phyloP scores from a whole-genome alignment of 352 stramenopile species.

The Globisporangium irregulare region DNA sequence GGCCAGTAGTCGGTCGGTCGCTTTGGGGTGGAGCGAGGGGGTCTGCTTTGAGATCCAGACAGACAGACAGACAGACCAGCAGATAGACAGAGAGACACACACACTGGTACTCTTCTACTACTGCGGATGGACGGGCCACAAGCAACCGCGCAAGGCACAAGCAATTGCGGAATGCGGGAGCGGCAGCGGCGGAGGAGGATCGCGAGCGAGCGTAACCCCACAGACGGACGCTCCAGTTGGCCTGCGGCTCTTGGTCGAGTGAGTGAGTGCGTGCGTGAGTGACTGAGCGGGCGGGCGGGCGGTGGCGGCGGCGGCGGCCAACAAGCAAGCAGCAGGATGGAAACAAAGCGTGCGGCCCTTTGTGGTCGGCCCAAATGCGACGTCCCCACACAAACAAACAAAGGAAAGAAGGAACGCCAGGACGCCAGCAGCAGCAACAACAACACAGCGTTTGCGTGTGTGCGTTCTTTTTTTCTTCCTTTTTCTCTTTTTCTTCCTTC shows the following conservation, averaged over 20 bases:
- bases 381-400: background rate
- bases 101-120: background rate
- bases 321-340: background rate
- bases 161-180: background rate
- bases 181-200: background rate
- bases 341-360: background rate
- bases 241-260: background rate
- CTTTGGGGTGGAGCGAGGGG: slow-evolving; percentile 1
- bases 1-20: slow-evolving; percentile 1
- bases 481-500: slow-evolving; percentile 6
- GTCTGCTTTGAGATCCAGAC: slow-evolving; percentile 9
- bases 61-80: slow-evolving; percentile 3
- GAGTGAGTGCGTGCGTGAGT: background rate
- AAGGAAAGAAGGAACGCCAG: slow-evolving; percentile 6
- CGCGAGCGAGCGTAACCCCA: background rate
- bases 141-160: slow-evolving; percentile 1
- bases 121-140: slow-evolving; percentile 9
- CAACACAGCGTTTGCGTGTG: background rate
- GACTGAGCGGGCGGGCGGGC: too few species aligned
- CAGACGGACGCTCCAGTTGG: background rate
- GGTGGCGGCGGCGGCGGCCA: background rate
- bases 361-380: background rate
- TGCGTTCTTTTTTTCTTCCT: slow-evolving; percentile 8
- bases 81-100: background rate
- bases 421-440: background rate